Percentiles rank a stretch among this genome's conserved stretches.
These are phyloP conservation scores for Chrysosphaeria jannelii DNA, from an alignment of 2,329 filamentous ascomycete genomes.

Conservation along the genomic window DNA sequence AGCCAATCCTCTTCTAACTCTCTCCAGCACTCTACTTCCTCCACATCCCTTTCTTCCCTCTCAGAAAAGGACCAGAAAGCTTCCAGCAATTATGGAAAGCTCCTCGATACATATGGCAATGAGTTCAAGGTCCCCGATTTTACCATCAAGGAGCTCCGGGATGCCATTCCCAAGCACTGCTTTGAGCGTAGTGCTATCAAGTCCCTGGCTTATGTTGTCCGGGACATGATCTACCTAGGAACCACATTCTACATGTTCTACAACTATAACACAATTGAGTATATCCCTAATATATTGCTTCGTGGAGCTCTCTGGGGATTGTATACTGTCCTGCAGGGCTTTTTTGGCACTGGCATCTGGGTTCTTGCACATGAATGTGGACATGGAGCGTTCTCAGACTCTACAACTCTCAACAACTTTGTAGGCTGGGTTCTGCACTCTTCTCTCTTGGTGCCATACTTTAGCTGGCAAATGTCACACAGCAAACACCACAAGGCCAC, in stretches of 20 bases:
- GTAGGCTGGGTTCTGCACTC: slow-evolving; percentile 85
- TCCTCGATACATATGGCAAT: slow-evolving; percentile 84
- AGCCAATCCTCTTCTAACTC: slow-evolving; percentile 27
- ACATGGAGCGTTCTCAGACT: slow-evolving; percentile 88
- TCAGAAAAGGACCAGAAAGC: slow-evolving; percentile 37
- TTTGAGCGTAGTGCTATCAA: slow-evolving; percentile 56
- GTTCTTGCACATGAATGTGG: slow-evolving; percentile 94
- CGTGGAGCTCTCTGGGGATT: slow-evolving; percentile 33
- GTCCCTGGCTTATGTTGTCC: slow-evolving; percentile 56
- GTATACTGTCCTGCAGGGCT: slow-evolving; percentile 59
- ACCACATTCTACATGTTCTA: slow-evolving; percentile 67
- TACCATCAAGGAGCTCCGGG: slow-evolving; percentile 89
- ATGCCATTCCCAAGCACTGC: slow-evolving; percentile 95
- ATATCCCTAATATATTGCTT: slow-evolving; percentile 35
- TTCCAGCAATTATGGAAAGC: slow-evolving; percentile 25
- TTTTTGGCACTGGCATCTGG: slow-evolving; percentile 86
- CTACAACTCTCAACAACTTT: slow-evolving; percentile 64
- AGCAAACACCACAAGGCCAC: slow-evolving; percentile 99
- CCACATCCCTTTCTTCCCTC: slow-evolving; percentile 77
- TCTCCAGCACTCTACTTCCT: slow-evolving; percentile 36
- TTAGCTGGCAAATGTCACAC: slow-evolving; percentile 98
- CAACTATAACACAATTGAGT: slow-evolving; percentile 66
- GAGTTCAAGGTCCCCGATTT: slow-evolving; percentile 80
- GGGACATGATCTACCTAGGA: slow-evolving; percentile 44
- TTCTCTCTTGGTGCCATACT: slow-evolving; percentile 65